Conservation (phyloP, 2,329 filamentous ascomycete genomes). For the Trichoderma asperellum region DNA sequence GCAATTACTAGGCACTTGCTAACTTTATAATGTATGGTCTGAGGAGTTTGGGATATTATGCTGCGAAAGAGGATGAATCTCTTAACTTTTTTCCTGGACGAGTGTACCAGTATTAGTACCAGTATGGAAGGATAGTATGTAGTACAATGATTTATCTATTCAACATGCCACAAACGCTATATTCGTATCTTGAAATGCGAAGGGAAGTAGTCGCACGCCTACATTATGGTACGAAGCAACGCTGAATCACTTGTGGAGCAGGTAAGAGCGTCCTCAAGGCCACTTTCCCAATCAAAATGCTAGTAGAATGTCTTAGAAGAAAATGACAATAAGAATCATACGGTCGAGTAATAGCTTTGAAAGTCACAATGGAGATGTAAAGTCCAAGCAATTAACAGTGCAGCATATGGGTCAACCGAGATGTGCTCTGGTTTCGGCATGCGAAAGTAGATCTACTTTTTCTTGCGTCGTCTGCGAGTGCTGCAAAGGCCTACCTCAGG, state of each 20-base stretch:
- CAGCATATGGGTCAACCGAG: too few relatives aligned
- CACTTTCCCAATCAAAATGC: too few relatives aligned
- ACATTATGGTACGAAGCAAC: background rate
- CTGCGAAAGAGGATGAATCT: conserved; percentile 17
- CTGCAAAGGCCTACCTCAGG: background rate
- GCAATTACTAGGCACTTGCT: conserved; percentile 19
- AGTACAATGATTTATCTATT: conserved; percentile 19
- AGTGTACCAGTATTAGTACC: conserved; percentile 15
- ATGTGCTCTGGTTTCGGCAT: too few relatives aligned
- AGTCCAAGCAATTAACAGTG: too few relatives aligned
- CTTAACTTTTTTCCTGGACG: conserved; percentile 2
- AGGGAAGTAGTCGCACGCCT: background rate
- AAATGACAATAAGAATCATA: too few relatives aligned
- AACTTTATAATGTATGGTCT: conserved; percentile 25
- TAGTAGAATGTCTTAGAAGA: too few relatives aligned
- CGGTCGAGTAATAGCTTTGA: too few relatives aligned
- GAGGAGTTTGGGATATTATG: conserved; percentile 25
- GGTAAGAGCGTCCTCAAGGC: too few relatives aligned
- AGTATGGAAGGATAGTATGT: conserved; percentile 12
- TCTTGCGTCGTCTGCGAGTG: background rate
- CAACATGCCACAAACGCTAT: background rate
- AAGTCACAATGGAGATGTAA: too few relatives aligned
- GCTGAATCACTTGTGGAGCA: too few relatives aligned
- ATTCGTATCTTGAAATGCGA: background rate
- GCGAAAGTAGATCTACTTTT: background rate